Evolutionary conservation across 2,329 filamentous ascomycete species (phyloP), one percentile per base, ranked within the genome.

Genomic region (Paecilomyces sp.): DNA sequence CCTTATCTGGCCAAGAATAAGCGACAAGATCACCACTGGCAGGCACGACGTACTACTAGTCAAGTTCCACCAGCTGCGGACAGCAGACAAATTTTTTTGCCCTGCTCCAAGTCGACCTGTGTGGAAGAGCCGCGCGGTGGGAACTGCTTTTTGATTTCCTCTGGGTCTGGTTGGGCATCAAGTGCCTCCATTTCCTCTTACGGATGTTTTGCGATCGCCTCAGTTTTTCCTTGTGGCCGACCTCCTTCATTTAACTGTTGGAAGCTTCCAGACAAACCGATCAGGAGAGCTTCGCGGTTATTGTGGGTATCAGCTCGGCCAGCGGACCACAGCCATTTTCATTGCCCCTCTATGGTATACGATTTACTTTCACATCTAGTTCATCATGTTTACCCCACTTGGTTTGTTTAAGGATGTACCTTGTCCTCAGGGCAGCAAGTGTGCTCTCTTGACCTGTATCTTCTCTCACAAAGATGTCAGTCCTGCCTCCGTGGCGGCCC

Each of bases 381-480:
- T 57, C 60, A 73, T 58, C 50, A 85, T 85, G 82, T 85, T 85
- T 69, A 70, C 79, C 28, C 74, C 81, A n/a, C 75, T 80, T 12
- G 82, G 80, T n/a, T 70, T 83, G 7, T 84, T 85, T 73, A 80
- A 78, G 60, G 71, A 73, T 51, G 72, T 83, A 51, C 65, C 74
- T 30, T 88, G 85, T 69, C 85, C 85, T 8, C 75, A 79, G 62
- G 77, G 77, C 13, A 66, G 71, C 30, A 63, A 71, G 60, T 88
- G 85, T 71, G 66, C 71, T 31, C 72, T 87, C 12, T 74, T 81
- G 13, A 79, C 80, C 62, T 88, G 85, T 73, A 80, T 87, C 22
- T 88, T 87, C 71, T 77, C 74, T 12, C 85, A 88, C 70, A 70
- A 79, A 58, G 58, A 66, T 13, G 7, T 58, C 13, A 24, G 57